phyloP scores from a whole-genome alignment of 192 early-diverging fungal genomes.

The Geranomyces variabilis region DNA sequence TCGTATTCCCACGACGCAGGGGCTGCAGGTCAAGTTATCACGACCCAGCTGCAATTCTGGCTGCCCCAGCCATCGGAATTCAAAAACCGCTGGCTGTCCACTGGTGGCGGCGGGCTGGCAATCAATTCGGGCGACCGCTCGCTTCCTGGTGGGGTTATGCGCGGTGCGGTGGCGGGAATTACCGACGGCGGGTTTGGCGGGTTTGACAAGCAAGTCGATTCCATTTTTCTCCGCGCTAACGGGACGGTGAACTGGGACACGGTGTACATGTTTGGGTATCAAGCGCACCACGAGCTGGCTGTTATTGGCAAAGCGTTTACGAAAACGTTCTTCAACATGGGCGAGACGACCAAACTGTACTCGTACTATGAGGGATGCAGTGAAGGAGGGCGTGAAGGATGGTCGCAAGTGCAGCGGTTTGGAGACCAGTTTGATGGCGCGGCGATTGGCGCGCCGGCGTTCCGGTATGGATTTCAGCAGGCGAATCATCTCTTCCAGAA shows the following conservation, averaged over 20 bases:
- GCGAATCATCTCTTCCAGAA: background rate
- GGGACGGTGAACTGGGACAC: background rate
- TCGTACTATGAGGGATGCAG: background rate
- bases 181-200: background rate
- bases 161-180: background rate
- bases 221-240: background rate
- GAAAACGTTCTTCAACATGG: background rate
- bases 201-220: background rate
- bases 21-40: background rate
- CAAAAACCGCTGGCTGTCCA: background rate
- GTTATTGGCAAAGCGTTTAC: background rate
- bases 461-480: background rate
- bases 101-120: background rate
- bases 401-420: background rate
- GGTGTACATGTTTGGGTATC: background rate
- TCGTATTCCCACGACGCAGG: background rate
- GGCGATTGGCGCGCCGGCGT: background rate
- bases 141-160: background rate
- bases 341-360: background rate
- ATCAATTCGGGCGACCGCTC: background rate
- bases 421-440: background rate
- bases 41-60: background rate
- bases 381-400: background rate
- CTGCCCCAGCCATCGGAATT: background rate
- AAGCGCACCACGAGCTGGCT: background rate